Evolutionary conservation across 2,329 filamentous ascomycete species (phyloP), one percentile per base, ranked within the genome.

Genomic region (Colletotrichum agaves): DNA sequence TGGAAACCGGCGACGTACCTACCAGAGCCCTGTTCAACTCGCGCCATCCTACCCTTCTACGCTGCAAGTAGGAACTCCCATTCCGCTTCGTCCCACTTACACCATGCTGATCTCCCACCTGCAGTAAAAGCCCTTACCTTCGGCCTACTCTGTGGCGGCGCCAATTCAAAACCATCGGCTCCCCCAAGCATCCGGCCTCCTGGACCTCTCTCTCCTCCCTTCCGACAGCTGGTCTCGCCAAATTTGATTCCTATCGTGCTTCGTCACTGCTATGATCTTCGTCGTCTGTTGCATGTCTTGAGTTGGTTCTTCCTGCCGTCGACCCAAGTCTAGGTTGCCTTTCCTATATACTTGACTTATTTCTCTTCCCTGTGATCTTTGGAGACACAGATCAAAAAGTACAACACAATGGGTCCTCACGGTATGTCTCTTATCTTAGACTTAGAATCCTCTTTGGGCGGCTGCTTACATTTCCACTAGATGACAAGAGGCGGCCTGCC

Each of bases 211-310:
- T 78, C 75, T 82, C 78, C 74, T 79, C 71, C 75, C 78, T 77
- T 76, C 82, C 81, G 82, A 81, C 81, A 88, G 86, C 86, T 87
- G 85, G 85, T 79, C 85, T 88, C 84, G 80, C 75, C 77, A 72
- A 76, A 75, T 78, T 74, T 78, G 71, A 76, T 77, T 76, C 73
- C 71, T 73, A 73, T 77, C 71, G 72, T 77, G 74, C 74, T 79
- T 78, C 73, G 71, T 75, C 79, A 73, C 73, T 78, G 69, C 74
- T 75, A 71, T 74, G 74, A 68, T 69, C 72, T 69, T 71, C 65
- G 63, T 70, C 68, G 31, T 71, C 71, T 72, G 68, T 69, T 69
- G 70, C 71, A 70, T 73, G 70, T 73, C 65, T 73, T 73, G 71
- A 72, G 46, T 62, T 58, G 55, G 23, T 50, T 33, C 21, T 52